Evolutionary conservation across 345 rosid genomes (phyloP).

Genomic region (Pugionium cornutum): DNA sequence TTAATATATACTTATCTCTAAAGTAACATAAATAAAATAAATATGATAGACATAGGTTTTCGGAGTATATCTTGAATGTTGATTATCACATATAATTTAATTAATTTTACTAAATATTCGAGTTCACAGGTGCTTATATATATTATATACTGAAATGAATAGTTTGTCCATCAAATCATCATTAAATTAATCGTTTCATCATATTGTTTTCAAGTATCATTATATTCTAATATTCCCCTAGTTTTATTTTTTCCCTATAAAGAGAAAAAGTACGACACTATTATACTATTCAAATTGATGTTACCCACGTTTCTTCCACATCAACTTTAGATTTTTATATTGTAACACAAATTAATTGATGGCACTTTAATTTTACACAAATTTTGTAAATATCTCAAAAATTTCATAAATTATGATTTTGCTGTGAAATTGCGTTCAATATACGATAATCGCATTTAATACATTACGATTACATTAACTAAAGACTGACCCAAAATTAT

Average conservation of each 20-base stretch:
- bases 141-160: not conserved
- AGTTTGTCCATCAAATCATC: not conserved
- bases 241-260: not conserved
- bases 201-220: slow-evolving; percentile 6
- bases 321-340: too few species aligned
- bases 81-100: slow-evolving; percentile 1
- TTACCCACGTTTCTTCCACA: too few species aligned
- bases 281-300: too few species aligned
- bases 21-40: slow-evolving; percentile 2
- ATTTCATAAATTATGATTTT: too few species aligned
- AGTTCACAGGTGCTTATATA: not conserved
- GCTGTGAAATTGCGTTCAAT: too few species aligned
- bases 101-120: not conserved
- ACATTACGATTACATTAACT: too few species aligned
- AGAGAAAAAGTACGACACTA: not conserved
- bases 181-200: not conserved
- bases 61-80: not conserved
- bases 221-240: not conserved
- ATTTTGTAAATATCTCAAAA: too few species aligned
- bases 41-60: not conserved
- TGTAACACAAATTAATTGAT: too few species aligned
- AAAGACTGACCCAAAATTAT: too few species aligned
- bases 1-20: not conserved
- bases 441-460: too few species aligned
- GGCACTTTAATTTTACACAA: too few species aligned